These are phyloP conservation scores for Cryptosporidium ryanae DNA, from an alignment of 169 alveolate species.

Conservation along the genomic window DNA sequence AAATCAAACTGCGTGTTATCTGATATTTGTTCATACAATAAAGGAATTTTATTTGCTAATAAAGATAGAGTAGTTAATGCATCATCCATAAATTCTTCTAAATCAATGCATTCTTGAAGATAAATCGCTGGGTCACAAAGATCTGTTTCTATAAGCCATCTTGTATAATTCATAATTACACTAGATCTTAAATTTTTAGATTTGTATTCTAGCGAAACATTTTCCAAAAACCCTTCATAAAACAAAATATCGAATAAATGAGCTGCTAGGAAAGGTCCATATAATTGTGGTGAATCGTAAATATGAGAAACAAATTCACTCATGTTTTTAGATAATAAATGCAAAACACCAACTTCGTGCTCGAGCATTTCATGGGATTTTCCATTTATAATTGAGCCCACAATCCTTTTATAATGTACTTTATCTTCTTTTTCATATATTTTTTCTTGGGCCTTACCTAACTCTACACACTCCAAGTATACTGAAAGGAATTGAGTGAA, in stretches of 20 bases:
- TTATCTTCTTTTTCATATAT: not conserved
- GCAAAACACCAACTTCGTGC: conserved; percentile 58
- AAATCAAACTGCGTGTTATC: conserved; percentile 10
- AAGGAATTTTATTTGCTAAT: conserved; percentile 49
- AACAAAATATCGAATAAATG: conserved; percentile 60
- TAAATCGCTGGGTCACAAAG: conserved; percentile 73
- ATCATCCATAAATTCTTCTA: conserved; percentile 20
- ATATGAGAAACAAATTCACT: conserved; percentile 34
- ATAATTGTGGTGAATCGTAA: conserved; percentile 34
- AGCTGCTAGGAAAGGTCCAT: conserved; percentile 63
- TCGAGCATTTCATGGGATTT: conserved; percentile 35
- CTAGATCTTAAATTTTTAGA: conserved; percentile 62
- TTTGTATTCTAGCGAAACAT: conserved; percentile 38
- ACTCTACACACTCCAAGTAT: conserved; percentile 37
- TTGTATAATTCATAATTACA: conserved; percentile 52
- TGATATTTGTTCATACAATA: conserved; percentile 35
- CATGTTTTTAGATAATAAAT: conserved; percentile 52
- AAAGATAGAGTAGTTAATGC: conserved; percentile 13
- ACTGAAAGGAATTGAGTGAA: conserved; percentile 32
- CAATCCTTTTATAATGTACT: not conserved
- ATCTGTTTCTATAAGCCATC: conserved; percentile 67
- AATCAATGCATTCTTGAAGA: conserved; percentile 59
- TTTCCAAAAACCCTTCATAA: conserved; percentile 60
- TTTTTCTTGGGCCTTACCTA: not conserved
- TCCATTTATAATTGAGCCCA: not conserved